Evolutionary conservation across 2,329 filamentous ascomycete genomes (phyloP), one percentile per base, ranked within the genome.

Genomic region (Parafenestella ontariensis): DNA sequence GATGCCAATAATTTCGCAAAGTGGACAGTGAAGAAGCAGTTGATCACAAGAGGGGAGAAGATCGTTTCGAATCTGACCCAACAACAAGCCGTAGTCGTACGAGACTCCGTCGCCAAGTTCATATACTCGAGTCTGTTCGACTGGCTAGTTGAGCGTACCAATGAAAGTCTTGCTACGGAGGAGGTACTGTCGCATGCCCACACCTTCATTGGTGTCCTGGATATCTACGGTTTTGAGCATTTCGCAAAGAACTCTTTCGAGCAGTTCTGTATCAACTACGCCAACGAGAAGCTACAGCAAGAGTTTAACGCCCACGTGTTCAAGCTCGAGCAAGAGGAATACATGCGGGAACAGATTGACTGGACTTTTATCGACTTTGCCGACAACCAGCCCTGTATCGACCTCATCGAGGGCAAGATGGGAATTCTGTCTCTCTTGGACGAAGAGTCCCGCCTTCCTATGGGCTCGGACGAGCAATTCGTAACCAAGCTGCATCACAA

Each of bases 301-400:
- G 94, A 98, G 76, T 99, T 99, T 83, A 99, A 99, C 78, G 92
- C 96, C 75, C 95, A 99, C 72, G 95, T 99, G 31, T 99, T 99
- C 85, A 97, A 98, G 78, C 85, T 99, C 20, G 95, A 99, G 76
- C 95, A 99, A 76, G 95, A 99, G 75, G 95, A 99, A 77, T 99
- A 99, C 74, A 85, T 97, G 36, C 87, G 89, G 50, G 95, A 99
- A 78, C 84, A 98, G 79, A 99, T 99, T 63, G 93, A 98, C 78
- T 99, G 95, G 95, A 97, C 91, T 9, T 99, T 99, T 74, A 99
- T 99, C 74, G 95, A 99, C 74, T 99, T 99, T 77, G 96, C 94
- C 5, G 95, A 99, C 78, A 99, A 99, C 70, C 95, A 99, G 79
- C 95, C 95, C 17, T 99, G 95, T 80, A 99, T 99, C 69, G 95